Percentiles rank a stretch among this genome's conserved stretches.
Evolutionary conservation across 495 filamentous ascomycete genomes (phyloP).

Genomic region (Talaromyces borbonicus): DNA sequence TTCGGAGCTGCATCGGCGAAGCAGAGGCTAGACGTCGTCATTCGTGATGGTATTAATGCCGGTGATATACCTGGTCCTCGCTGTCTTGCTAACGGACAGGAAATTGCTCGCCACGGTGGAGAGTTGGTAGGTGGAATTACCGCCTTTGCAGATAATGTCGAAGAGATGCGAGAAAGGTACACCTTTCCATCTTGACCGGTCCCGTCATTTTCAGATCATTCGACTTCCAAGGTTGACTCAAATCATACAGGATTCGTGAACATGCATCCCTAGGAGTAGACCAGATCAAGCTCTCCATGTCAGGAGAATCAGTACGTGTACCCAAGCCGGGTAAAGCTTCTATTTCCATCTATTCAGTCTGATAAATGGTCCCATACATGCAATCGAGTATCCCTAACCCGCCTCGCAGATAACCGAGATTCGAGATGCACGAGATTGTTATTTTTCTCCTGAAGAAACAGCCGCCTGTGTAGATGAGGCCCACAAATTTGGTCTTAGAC

Average conservation of each 20-base stretch:
- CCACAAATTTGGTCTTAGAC: conserved; percentile 29
- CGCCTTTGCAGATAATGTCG: conserved; percentile 33
- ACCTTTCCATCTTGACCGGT: no score
- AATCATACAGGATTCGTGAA: conserved; percentile 33
- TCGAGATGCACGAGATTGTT: conserved; percentile 37
- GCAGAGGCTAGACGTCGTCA: conserved; percentile 36
- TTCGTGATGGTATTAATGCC: conserved; percentile 45
- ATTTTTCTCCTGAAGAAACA: conserved; percentile 38
- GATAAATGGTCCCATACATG: no score
- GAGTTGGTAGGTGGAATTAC: conserved; percentile 38
- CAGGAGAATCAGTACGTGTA: conserved; percentile 42
- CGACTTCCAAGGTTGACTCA: no score
- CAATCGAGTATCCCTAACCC: no score
- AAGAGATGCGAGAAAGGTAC: no score
- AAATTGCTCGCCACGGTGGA: conserved; percentile 36
- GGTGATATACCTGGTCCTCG: conserved; percentile 44
- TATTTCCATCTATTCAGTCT: no score
- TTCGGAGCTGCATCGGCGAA: conserved; percentile 43
- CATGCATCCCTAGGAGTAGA: conserved; percentile 38
- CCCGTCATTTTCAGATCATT: no score
- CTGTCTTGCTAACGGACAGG: conserved; percentile 38
- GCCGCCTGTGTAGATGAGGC: conserved; percentile 43
- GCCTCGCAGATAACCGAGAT: conserved; percentile 29
- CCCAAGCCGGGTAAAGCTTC: no score
- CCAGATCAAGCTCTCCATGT: conserved; percentile 44